A percentile compares a stretch with the other conserved stretches of the same genome.
These are phyloP conservation scores for Erythrobasidium hasegawianum DNA, from an alignment of 1,284 basidiomycete species.

Conservation along the genomic window DNA sequence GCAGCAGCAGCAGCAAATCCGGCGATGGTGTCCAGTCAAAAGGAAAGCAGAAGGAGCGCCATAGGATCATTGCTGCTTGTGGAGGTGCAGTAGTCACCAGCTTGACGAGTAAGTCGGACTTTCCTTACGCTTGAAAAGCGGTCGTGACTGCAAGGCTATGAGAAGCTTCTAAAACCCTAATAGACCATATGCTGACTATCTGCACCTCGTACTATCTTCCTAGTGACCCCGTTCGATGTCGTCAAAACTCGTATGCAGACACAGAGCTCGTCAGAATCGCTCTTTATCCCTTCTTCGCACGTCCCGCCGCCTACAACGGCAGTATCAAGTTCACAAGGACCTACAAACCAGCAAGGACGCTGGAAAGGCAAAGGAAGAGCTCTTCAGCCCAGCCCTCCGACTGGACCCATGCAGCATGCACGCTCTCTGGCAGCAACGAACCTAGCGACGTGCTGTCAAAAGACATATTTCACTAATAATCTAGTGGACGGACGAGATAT, in stretches of 20 bases:
- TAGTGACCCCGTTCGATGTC: constrained; percentile 93
- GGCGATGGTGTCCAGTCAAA: constrained; percentile 9
- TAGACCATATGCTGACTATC: not conserved
- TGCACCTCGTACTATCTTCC: constrained; percentile 4
- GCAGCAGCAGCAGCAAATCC: constrained; percentile 5
- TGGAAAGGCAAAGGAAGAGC: constrained; percentile 27
- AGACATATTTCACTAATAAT: constrained; percentile 48
- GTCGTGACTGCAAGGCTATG: not conserved
- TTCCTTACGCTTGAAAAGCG: not conserved
- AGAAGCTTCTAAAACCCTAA: not conserved
- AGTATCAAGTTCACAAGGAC: constrained; percentile 33
- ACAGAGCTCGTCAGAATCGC: constrained; percentile 37
- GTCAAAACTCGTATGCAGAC: constrained; percentile 68
- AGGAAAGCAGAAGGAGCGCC: constrained; percentile 24
- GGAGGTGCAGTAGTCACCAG: constrained; percentile 41
- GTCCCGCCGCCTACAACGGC: constrained; percentile 37
- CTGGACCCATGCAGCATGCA: constrained; percentile 24
- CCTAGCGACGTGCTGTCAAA: constrained; percentile 48
- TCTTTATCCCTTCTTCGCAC: constrained; percentile 39
- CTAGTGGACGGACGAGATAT: constrained; percentile 32
- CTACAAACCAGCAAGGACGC: not conserved
- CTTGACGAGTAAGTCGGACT: constrained; percentile 41
- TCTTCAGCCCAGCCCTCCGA: not conserved
- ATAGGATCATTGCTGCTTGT: constrained; percentile 43
- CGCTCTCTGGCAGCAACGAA: constrained; percentile 32